A percentile compares a stretch with the other conserved stretches of the same genome.
These are phyloP conservation scores for Aspergillus aculeatinus DNA, from an alignment of 2,329 filamentous ascomycete genomes.

Conservation along the genomic window DNA sequence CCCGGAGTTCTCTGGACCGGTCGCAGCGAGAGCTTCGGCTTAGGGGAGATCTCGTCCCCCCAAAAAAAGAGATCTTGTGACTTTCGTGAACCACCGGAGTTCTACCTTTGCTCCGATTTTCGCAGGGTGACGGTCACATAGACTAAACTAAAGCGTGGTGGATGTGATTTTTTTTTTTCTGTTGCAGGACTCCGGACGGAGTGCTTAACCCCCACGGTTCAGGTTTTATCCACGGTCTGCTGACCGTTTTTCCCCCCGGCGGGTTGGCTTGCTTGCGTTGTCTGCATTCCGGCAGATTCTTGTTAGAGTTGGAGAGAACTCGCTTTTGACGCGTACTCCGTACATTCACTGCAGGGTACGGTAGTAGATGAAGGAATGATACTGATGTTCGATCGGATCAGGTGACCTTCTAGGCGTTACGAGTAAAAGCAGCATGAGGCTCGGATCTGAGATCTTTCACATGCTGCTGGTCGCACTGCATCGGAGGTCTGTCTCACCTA, in stretches of 20 bases:
- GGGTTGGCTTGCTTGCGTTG: too few relatives aligned
- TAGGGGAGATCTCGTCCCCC: too few relatives aligned
- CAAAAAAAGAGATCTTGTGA: neutral
- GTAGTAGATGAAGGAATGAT: too few relatives aligned
- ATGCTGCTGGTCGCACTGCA: neutral
- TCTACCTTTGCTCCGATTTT: neutral
- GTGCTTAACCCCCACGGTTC: slow-evolving; percentile 14
- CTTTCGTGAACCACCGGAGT: neutral
- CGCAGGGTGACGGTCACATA: neutral
- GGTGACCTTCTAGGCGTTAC: neutral
- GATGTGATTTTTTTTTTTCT: too few relatives aligned
- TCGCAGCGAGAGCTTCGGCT: neutral
- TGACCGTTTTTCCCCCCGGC: slow-evolving; percentile 6
- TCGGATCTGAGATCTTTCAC: slow-evolving; percentile 8
- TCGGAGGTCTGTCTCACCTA: neutral
- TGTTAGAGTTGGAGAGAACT: too few relatives aligned
- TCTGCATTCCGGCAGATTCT: too few relatives aligned
- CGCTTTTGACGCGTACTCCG: too few relatives aligned
- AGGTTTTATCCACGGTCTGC: slow-evolving; percentile 19
- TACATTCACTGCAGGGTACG: too few relatives aligned
- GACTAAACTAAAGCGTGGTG: too few relatives aligned
- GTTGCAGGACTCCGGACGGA: too few relatives aligned
- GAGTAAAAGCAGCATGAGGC: neutral
- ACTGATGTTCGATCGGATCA: too few relatives aligned
- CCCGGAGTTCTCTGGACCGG: neutral